Evolutionary conservation across 495 filamentous ascomycete genomes (phyloP), one percentile per base, ranked within the genome.

Genomic region (Penicillium taxi): DNA sequence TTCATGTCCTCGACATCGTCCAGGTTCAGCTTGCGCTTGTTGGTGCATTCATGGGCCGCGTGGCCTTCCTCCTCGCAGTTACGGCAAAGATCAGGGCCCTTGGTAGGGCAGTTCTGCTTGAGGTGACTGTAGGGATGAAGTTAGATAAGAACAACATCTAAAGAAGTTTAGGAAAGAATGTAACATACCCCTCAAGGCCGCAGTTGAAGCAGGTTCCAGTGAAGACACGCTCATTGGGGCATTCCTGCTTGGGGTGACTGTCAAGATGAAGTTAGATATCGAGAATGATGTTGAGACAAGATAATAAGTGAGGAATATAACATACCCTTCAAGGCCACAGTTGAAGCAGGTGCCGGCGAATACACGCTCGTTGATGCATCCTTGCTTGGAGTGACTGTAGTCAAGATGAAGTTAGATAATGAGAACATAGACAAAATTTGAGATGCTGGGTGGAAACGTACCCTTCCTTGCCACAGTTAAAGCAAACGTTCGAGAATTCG

Each of bases 31-130:
- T 73, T 74, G 35, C 87, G 77, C 13, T 80, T 72, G 7, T 74
- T 73, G 37, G 70, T 78, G 68, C 91, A 98, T 1, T 80, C 70
- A 2, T 58, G 42, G 2, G 74, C 63, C 11, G 50, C 50, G 52
- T 95, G 88, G 11, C 85, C 87, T 63, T 84, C 77, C 32, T 73
- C 38, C 34, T 72, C 65, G 55, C 90, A 96, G 52, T 89, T 86
- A 37, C 70, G 75, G 72, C 90, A 96, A 5, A 74, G 48, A 14
- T 67, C 54, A 5, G 78, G 63, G 2, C 75, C 75, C 39, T 69
- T 74, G 1, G 75, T 59, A 0, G 88, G 86, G 44, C 89, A 96
- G 26, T 86, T 77, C 18, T 70, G 61, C 11, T 80, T 69, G 9
- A 64, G 71, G 42, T 93, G 87, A 3, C n/a, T n/a, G n/a, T n/a